Evolutionary conservation across 1,139 yeast genomes (phyloP), one percentile per base, ranked within the genome.

Genomic region (Lodderomyces parapsilosis): DNA sequence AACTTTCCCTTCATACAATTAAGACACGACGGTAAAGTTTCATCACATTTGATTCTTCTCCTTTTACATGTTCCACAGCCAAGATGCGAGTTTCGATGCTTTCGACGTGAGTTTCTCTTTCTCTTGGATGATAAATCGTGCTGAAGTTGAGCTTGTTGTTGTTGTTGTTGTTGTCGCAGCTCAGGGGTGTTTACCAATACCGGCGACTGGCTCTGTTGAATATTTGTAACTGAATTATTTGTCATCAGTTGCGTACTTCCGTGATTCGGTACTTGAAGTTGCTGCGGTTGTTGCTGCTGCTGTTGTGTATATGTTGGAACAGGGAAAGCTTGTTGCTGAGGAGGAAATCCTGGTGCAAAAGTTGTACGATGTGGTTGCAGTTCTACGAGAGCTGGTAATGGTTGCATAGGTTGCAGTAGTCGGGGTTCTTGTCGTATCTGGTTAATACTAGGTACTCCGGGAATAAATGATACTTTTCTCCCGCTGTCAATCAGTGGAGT

Each of bases 11-110:
- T 76, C 42, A 71, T 55, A 56, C 87, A 82, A 55, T 81, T 82
- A 41, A 74, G 66, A 54, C 88, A 82, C 28, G 74, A 68, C 0
- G 86, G 87, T 25, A 81, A 65, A 44, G 74, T 71, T 56, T 82
- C 88, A 59, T 82, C 86, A 61, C 88, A 82, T 56, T 82, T 82
- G 56, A 82, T 80, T 47, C 87, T 65, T 48, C 87, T 71, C 51
- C 78, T 74, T 53, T 82, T 81, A 62, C 88, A 82, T 32, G 84
- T 81, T 4, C 81, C 80, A 62, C 88, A 82, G 25, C 84, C 83
- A 43, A 63, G 68, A 55, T 81, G 86, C 14, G 84, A 78, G 60
- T 81, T 81, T 47, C 83, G 68, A 59, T 81, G 87, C 47, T 80
- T 76, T 50, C 86, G 62, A 53, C 87, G 66, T 19, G 79, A 71